Conservation (phyloP, 306 rosid species). For the Cyamopsis tetragonoloba region DNA sequence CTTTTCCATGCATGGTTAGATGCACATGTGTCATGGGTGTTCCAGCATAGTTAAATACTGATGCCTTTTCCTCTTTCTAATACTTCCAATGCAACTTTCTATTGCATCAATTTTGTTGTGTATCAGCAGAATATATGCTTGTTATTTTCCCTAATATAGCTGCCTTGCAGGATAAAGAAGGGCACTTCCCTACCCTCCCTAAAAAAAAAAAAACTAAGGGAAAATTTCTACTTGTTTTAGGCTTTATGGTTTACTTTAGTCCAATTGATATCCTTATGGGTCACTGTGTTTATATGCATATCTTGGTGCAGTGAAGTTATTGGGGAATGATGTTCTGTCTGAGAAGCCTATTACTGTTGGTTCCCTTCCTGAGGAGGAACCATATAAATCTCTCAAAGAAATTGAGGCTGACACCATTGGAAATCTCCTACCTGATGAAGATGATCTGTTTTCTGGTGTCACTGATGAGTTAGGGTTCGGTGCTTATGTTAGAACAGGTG, state of each 20-base stretch:
- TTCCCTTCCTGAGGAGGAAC: slow-evolving; percentile 53
- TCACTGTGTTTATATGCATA: background rate
- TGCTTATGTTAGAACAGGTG: slow-evolving; percentile 36
- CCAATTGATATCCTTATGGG: slow-evolving; percentile 13
- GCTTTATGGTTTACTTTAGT: slow-evolving; percentile 12
- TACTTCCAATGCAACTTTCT: slow-evolving; percentile 9
- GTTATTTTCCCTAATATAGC: slow-evolving; percentile 2
- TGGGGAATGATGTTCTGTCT: slow-evolving; percentile 34
- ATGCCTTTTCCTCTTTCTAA: background rate
- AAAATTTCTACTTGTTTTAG: background rate
- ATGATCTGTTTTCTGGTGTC: slow-evolving; percentile 79
- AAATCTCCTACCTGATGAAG: slow-evolving; percentile 84
- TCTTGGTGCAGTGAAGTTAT: slow-evolving; percentile 61
- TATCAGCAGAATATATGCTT: background rate
- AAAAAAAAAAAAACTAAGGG: slow-evolving; percentile 11
- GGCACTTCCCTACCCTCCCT: background rate
- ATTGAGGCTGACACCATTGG: slow-evolving; percentile 74
- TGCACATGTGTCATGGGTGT: slow-evolving; percentile 12
- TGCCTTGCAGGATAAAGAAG: slow-evolving; percentile 8
- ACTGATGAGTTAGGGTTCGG: slow-evolving; percentile 39
- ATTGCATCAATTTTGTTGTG: slow-evolving; percentile 20
- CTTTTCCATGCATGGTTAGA: slow-evolving; percentile 25
- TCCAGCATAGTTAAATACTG: background rate
- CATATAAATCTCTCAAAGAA: slow-evolving; percentile 51
- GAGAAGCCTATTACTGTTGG: slow-evolving; percentile 37